Base-by-base conservation (phyloP, 1,284 basidiomycete genomes). In the Microbotryum saponariae region DNA sequence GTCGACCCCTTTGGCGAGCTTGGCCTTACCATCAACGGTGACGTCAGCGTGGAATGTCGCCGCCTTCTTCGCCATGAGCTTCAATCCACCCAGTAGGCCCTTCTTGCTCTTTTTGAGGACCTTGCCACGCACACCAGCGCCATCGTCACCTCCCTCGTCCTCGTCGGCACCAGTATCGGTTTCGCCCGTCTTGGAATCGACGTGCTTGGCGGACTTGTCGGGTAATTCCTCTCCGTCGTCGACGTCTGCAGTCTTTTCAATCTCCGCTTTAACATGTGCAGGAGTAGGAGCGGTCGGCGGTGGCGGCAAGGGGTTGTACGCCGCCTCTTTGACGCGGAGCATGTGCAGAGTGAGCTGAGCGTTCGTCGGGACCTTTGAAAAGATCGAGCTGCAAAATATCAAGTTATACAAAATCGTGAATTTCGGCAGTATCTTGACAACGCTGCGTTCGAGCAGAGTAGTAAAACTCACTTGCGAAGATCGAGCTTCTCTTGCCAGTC, bases 271-370 rank as follows among this genome's bases (percentile, higher is more conserved):
- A 54, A 64, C 56, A 42, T 66, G 54, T 16, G 42, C 62, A 0
- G 73, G 66, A 6, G 70, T 70, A 1, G 70, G 67, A 3, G 74
- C 47, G 0, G 72, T 66, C 16, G 78, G 78, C 8, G 80, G 79
- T 2, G 78, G 78, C 1, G 80, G 80, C 5, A 81, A 68, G 0
- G 80, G 80, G 0, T 75, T 70, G 58, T 77, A 76, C 45, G 73
- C 73, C 0, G 74, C 74, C 66, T 82, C 81, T 7, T 76, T 78
- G 31, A 82, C 77, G 18, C 81, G 77, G 4, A 82, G 72, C 33
- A 83, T 70, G 37, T 81, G 80, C 5, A 83, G 72, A 0, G 80
- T 79, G 47, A 83, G 76, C 65, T 83, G 82, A 6, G 81, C 80
- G 64, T 83, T 80, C 52, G 82, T 83, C 4, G 82, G 82, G 0